Base-by-base conservation (phyloP, 2,329 filamentous ascomycete genomes). In the Exophiala xenobiotica region DNA sequence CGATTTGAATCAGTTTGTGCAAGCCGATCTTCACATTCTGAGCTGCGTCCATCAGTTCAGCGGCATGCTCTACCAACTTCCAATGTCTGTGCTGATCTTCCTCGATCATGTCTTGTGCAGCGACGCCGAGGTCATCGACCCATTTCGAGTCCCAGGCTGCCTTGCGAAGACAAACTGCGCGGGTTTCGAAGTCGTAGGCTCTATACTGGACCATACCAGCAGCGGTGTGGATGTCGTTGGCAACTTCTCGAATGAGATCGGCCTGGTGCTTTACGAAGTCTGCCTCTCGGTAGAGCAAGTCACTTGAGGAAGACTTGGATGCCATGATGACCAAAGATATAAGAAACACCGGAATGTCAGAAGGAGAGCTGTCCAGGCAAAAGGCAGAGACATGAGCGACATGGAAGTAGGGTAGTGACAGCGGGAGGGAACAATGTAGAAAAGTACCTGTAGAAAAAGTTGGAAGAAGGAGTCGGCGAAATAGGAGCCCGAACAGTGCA, bases 211-310 rank as follows among this genome's bases (percentile, higher is more conserved):
- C 24, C 4, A 53, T 14, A 19, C 33, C 45, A 4, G 46, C 45
- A 4, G 51, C 46, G 27, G 37, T n/a, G 16, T 44, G 42, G 16
- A 54, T 29, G 22, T 47, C 38, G 18, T 26, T 37, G 19, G 37
- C 43, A 6, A 51, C 26, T 19, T 16, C 14, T 37, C 42, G 42
- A 18, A 51, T 22, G 9, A 51, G 35, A 8, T 26, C 22, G 12
- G 47, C 49, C 35, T 51, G 52, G 9, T 41, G 33, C 22, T 54
- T 22, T 2, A 51, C 18, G 7, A 49, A 47, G 24, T 46, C 42
- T 20, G 52, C 52, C 14, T 51, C 22, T 14, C 47, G 37, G 14
- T 47, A 16, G 22, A 41, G 52, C 6, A 40, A 8, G 14, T 47
- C 37, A 9, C 42, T 16, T 7, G 9, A 24, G 12, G 38, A 27